Evolutionary conservation across 2,329 filamentous ascomycete genomes (phyloP), one percentile per base, ranked within the genome.

Genomic region (Fusarium floridanum): DNA sequence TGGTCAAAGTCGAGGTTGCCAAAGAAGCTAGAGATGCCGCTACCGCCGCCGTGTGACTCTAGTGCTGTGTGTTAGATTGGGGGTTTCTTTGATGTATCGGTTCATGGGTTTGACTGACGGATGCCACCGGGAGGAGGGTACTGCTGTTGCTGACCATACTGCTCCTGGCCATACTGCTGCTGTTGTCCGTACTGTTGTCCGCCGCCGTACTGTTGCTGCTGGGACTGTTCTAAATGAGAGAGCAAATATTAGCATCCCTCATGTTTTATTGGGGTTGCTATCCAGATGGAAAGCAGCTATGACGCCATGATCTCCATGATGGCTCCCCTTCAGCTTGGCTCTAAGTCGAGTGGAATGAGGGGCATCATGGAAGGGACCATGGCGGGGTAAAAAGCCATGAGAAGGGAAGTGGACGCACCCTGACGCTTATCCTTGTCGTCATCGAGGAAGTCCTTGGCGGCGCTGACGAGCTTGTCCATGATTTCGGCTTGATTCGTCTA

Each of bases 1-100:
- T 83, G 83, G 39, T 82, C 80, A 70, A 88, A 82, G 77, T 89
- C 87, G 66, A 88, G 84, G 76, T 87, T 84, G 71, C 86, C 84
- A 71, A 85, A 81, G 66, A 82, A 80, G 75, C 83, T 82, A 45
- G 81, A 72, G 65, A 84, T 80, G 57, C 81, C 83, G 59, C 55
- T n/a, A 4, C 81, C 82, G 39, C 82, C 81, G 39, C 81, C 82
- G 17, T 76, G 73, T 55, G 83, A 76, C 53, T 81, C 82, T 84
- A 45, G n/a, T 14, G 53, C 41, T 6, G 22, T 10, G 14, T 64
- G 64, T 77, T 64, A 75, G 65, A 53, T 29, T 6, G 24, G 3
- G 2, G 3, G 2, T 6, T 9, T 16, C 6, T 9, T 27, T 66
- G 12, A 29, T 22, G 12, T 11, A 22, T 32, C 12, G 8, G 17